Evolutionary conservation across 805 yeast genomes (phyloP), one percentile per base, ranked within the genome.

Genomic region (Starmerella khaoyaiensis): DNA sequence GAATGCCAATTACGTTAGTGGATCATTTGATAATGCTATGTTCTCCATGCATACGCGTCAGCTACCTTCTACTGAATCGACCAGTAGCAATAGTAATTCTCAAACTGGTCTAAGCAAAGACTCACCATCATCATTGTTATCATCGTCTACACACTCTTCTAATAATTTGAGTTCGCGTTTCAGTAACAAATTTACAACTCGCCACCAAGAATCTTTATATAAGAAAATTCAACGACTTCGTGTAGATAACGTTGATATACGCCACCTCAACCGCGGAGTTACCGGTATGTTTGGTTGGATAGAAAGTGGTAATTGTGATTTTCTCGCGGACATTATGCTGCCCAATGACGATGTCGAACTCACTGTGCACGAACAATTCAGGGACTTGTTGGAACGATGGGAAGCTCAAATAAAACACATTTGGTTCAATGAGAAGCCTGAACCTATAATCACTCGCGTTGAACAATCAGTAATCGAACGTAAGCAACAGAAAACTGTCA

Each of bases 201-300:
- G 24, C 10, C 24, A 4, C 5, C 53, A 53, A 22, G 45, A 35
- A 4, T 53, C 47, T 4, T 60, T 56, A 14, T 35, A 38, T 36
- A 44, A 45, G 24, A 46, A 49, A 21, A 43, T 79, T 10, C 82
- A 87, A 1, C 65, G 95, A 30, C 66, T 83, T 44, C 63, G 97
- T 34, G 77, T 86, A 25, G 97, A 90, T 54, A 75, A 83, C 21
- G 69, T 90, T 38, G 76, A 74, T 52, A 70, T 90, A 26, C 94
- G 87, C 48, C 97, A 90, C 58, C 60, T 90, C 40, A 90, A 90
- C 54, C 72, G 81, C 1, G 97, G 96, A 0, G 69, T 81, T 40
- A 49, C 50, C 5, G 98, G 99, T 0, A 94, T 97, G 10, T 83
- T 90, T 58, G 96, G 97, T 5, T 90, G 99, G 99, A 87, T 90